These are phyloP conservation scores for Diophrys sp. DNA, from an alignment of 73 alveolate genomes.

Conservation along the genomic window DNA sequence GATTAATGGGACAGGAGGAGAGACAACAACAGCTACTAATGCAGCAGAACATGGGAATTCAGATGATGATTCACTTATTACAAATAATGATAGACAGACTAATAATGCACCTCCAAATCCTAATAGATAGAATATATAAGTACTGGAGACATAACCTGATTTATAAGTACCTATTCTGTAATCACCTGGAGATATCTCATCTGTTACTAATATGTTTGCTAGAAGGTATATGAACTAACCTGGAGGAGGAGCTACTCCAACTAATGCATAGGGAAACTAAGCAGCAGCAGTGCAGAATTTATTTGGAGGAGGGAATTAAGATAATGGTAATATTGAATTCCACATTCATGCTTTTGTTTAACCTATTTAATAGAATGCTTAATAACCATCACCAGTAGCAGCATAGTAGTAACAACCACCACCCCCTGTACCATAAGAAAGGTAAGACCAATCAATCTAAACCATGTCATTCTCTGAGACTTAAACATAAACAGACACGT, in stretches of 20 bases:
- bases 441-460: neutral
- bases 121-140: neutral
- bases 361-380: neutral
- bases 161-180: slow-evolving; percentile 29
- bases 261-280: slow-evolving; percentile 5
- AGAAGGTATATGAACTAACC: slow-evolving; percentile 23
- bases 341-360: slow-evolving; percentile 51
- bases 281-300: neutral
- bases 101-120: neutral
- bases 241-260: neutral
- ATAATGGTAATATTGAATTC: slow-evolving; percentile 29
- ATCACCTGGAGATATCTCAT: slow-evolving; percentile 41
- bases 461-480: neutral
- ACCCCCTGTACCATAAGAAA: neutral
- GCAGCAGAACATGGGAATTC: neutral
- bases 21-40: neutral
- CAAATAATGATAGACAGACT: neutral
- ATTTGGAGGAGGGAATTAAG: neutral
- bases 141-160: neutral
- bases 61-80: neutral
- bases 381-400: neutral
- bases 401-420: neutral
- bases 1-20: too few species aligned
- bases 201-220: slow-evolving; percentile 31
- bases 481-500: neutral